Evolutionary conservation across 2,329 filamentous ascomycete species (phyloP).

Genomic region (Ophiostoma perfectum): DNA sequence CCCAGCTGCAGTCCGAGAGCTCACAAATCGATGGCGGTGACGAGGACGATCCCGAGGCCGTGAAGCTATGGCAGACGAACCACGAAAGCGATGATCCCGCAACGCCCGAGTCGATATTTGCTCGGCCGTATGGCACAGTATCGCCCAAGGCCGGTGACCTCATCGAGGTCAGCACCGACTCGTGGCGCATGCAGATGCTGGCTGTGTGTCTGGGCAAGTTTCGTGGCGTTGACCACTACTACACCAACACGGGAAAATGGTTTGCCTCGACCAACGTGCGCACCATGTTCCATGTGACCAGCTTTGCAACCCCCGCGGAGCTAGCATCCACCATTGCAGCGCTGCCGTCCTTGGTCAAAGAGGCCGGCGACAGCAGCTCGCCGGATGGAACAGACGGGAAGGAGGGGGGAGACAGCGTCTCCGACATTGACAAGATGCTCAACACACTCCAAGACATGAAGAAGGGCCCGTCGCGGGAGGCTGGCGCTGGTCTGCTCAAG

Average conservation of each 20-base stretch:
- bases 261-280: conserved; percentile 43
- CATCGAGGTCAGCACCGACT: conserved; percentile 40
- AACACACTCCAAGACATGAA: conserved; percentile 38
- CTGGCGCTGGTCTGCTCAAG: conserved; percentile 41
- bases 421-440: conserved; percentile 30
- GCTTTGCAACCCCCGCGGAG: conserved; percentile 41
- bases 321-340: conserved; percentile 39
- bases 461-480: conserved; percentile 40
- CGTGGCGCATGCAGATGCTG: conserved; percentile 41
- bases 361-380: background rate
- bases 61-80: conserved; percentile 31
- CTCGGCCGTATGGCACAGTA: conserved; percentile 25
- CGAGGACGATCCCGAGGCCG: conserved; percentile 25
- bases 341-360: conserved; percentile 31
- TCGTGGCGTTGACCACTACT: conserved; percentile 49
- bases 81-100: conserved; percentile 24
- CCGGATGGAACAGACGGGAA: too few species aligned
- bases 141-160: conserved; percentile 43
- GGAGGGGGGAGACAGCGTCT: background rate
- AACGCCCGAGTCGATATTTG: conserved; percentile 13
- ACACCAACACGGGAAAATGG: conserved; percentile 48
- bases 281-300: conserved; percentile 46
- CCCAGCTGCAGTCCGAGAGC: conserved; percentile 28
- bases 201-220: conserved; percentile 50
- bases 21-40: background rate